Conservation (phyloP, 2,329 filamentous ascomycete genomes). For the Fusarium decemcellulare region DNA sequence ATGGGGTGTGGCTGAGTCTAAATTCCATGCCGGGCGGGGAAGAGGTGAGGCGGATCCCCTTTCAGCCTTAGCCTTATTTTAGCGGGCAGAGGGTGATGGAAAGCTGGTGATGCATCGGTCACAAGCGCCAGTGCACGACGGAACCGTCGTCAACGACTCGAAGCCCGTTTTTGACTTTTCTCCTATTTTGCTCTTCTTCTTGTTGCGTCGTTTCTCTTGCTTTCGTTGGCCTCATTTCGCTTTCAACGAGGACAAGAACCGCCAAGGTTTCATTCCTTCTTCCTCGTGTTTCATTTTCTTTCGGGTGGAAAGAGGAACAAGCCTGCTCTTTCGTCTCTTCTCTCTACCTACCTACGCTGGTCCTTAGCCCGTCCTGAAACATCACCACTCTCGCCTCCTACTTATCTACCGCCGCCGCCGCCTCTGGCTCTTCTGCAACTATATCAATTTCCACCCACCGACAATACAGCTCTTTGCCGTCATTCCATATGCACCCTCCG, state of each 20-base stretch:
- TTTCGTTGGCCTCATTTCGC: constrained; percentile 2
- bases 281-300: constrained; percentile 11
- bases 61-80: constrained; percentile 8
- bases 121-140: constrained; percentile 26
- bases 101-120: constrained; percentile 26
- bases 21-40: not conserved
- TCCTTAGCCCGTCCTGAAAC: constrained; percentile 28
- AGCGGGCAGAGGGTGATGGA: not conserved
- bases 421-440: too few species aligned
- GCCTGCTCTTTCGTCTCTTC: constrained; percentile 2
- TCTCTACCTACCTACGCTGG: not conserved
- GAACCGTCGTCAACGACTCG: constrained; percentile 15
- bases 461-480: not conserved
- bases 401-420: not conserved
- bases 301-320: not conserved
- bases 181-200: constrained; percentile 7
- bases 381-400: constrained; percentile 34
- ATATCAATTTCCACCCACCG: not conserved
- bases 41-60: not conserved
- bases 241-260: constrained; percentile 3
- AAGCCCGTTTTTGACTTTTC: constrained; percentile 4
- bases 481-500: constrained; percentile 42
- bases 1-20: not conserved
- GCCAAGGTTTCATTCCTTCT: constrained; percentile 13
- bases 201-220: constrained; percentile 1